Evolutionary conservation across 805 yeast genomes (phyloP), one percentile per base, ranked within the genome.

Genomic region (Wickerhamomyces strasburgensis): DNA sequence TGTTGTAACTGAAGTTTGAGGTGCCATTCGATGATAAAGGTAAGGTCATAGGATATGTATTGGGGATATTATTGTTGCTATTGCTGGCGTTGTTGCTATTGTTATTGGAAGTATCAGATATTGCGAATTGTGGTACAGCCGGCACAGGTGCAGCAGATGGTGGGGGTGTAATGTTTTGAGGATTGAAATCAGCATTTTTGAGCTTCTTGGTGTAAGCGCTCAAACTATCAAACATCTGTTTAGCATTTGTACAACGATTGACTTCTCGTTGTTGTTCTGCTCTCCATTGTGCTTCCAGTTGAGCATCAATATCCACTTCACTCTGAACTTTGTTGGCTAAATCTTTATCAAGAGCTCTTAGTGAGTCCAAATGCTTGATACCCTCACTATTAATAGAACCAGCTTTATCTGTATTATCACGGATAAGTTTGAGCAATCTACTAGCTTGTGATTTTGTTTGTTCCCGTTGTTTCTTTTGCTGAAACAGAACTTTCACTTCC

Each of bases 201-300:
- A 52, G 26, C 8, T 27, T 31, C 9, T 37, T 37, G 16, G 43
- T 40, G 18, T 51, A 56, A 9, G 19, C 19, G 15, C 39, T 39
- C 13, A 47, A 16, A 5, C 25, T 14, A 14, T 48, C 46, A 33
- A 29, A 39, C 21, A 52, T 47, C 14, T 48, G 50, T 17, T 54
- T 46, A 24, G 57, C 44, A 14, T 50, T 39, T 15, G 54, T 47
- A 36, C 62, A 54, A 26, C 57, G 51, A 10, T 48, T 44, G 21
- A 54, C 61, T 38, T 65, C 70, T 25, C 55, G 52, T 39, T 62
- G 65, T 37, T 62, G 69, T 24, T 56, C 49, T 2, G 64, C 61
- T 44, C 65, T 57, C 70, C 68, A 66, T 36, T 56, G 58, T 4
- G 65, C 57, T 36, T 65, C 70, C 6, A 59, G 41, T 27, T 48